These are phyloP conservation scores for Starmerella scarabaei DNA, from an alignment of 805 yeast species.

Conservation along the genomic window DNA sequence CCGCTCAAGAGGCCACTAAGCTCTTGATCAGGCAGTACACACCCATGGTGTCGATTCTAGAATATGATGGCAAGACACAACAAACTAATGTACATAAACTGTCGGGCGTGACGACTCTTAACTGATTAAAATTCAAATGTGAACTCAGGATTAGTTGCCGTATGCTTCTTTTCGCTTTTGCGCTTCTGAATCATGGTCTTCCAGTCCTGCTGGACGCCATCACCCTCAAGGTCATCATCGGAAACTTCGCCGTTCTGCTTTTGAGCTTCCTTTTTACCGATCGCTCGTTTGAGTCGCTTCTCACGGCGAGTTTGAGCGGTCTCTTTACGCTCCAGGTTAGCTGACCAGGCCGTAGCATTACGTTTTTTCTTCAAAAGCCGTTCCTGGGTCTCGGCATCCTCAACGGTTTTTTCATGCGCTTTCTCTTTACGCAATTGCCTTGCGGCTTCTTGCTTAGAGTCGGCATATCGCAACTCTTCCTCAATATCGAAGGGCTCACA, in stretches of 20 bases:
- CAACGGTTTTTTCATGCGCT: constrained; percentile 21
- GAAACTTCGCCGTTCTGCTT: constrained; percentile 31
- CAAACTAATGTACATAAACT: constrained; percentile 16
- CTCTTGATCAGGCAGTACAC: constrained; percentile 63
- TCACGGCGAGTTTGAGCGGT: constrained; percentile 49
- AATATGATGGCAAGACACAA: constrained; percentile 53
- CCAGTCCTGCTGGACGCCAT: constrained; percentile 56
- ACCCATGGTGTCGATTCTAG: constrained; percentile 56
- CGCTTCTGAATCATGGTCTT: constrained; percentile 59
- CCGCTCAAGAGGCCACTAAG: constrained; percentile 73
- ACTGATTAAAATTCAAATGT: constrained; percentile 7
- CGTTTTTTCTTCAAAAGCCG: constrained; percentile 17
- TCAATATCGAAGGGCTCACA: constrained; percentile 54
- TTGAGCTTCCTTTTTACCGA: constrained; percentile 30
- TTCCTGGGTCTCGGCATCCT: constrained; percentile 18
- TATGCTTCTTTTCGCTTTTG: constrained; percentile 43
- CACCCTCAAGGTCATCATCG: constrained; percentile 30
- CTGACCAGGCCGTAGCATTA: constrained; percentile 66
- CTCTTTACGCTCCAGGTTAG: constrained; percentile 51
- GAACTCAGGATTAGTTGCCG: constrained; percentile 6
- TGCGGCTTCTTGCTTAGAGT: constrained; percentile 47
- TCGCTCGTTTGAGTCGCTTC: constrained; percentile 53
- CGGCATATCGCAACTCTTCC: constrained; percentile 43
- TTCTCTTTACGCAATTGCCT: constrained; percentile 47
- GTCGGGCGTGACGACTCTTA: background rate